A percentile compares a stretch with the other conserved stretches of the same genome.
phyloP scores from a whole-genome alignment of 176 grass and related monocot genomes.

The Musa schizocarpa region DNA sequence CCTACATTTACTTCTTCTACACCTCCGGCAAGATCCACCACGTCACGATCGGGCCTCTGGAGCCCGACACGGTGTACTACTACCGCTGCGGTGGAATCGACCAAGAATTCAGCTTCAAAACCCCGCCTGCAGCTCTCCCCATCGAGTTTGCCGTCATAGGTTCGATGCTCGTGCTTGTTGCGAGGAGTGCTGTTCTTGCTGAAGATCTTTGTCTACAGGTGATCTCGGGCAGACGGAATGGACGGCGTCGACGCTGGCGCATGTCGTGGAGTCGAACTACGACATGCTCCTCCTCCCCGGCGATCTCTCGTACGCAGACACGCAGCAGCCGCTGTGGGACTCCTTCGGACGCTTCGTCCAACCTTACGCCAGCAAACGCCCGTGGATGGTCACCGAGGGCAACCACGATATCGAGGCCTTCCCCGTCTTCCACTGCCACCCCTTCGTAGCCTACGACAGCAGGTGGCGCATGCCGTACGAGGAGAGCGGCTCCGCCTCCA shows the following conservation, averaged over 20 bases:
- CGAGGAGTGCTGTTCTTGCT: background rate
- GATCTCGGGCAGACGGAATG: conserved; percentile 91
- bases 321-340: conserved; percentile 81
- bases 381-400: conserved; percentile 87
- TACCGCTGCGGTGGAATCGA: conserved; percentile 58
- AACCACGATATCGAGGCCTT: conserved; percentile 85
- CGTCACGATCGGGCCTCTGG: conserved; percentile 70
- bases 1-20: conserved; percentile 78
- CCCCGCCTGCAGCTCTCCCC: conserved; percentile 50
- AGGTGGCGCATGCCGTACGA: conserved; percentile 75
- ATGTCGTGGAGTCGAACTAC: conserved; percentile 38
- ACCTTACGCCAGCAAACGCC: conserved; percentile 48
- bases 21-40: conserved; percentile 89
- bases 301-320: conserved; percentile 82
- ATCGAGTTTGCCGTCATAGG: conserved; percentile 60
- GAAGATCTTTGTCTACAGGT: conserved; percentile 12
- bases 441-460: conserved; percentile 54
- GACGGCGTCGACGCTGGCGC: conserved; percentile 75
- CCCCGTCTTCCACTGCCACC: conserved; percentile 19
- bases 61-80: conserved; percentile 57
- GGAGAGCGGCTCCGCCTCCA: conserved; percentile 71
- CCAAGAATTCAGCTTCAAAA: conserved; percentile 64
- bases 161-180: background rate
- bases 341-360: conserved; percentile 76
- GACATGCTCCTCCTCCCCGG: conserved; percentile 84